Base-by-base conservation (phyloP, 805 yeast genomes). In the Hermanozyma aechmeae region DNA sequence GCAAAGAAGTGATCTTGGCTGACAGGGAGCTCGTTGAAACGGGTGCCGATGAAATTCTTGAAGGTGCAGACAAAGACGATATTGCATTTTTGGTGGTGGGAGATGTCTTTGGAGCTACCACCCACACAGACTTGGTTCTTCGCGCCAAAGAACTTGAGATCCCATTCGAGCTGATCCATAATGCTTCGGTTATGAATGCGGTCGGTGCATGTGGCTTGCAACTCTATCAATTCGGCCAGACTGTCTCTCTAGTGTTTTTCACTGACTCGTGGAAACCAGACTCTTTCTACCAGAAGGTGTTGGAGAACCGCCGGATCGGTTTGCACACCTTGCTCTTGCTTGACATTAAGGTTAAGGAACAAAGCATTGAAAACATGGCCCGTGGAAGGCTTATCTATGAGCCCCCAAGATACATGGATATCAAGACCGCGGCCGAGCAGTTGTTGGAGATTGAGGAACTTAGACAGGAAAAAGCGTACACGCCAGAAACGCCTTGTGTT, bases 201-300 rank as follows among this genome's bases (percentile, higher is more conserved):
- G 95, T 89, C 15, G 98, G 98, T 13, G 94, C 96, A 1, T 86
- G 96, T 61, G 98, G 98, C 14, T 68, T 92, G 40, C 98, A 89
- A 56, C 65, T 89, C 34, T 89, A 89, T 57, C 86, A 80, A 45
- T 89, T 87, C 57, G 98, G 98, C 7, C 97, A 92, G 60, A 86
- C 97, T 8, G 89, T 89, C n/a, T 85, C 96, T 2, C 65, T 92
- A 52, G 97, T 92, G 3, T 92, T 92, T 52, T 89, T 92, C 67
- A 87, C 95, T 16, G 97, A 89, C 13, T 61, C 65, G 34, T 89
- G 98, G 97, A 80, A 84, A 54, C 98, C 98, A 1, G 97, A 89
- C 53, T 80, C 94, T 23, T 89, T 93, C 64, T 92, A 89, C 55
- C 72, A 78, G 47, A 87, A 89, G 59, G 62, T 89, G 32, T 59